A percentile compares a stretch with the other conserved stretches of the same genome.
Conservation (phyloP, 345 rosid species). For the Dimocarpus longan region DNA sequence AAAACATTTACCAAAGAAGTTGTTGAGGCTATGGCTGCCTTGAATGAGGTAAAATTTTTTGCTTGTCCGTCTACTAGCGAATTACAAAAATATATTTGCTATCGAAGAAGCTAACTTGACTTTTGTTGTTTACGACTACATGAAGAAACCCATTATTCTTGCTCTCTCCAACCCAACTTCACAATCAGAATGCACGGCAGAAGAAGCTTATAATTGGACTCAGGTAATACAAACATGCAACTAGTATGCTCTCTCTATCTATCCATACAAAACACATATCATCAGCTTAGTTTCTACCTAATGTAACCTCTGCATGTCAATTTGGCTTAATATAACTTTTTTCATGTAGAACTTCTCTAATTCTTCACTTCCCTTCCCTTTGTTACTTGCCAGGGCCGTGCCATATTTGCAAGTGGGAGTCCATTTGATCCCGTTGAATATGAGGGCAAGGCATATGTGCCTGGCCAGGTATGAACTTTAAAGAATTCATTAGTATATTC, state of each 20-base stretch:
- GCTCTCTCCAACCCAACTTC: constrained; percentile 97
- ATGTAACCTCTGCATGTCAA: neutral
- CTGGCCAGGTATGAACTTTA: constrained; percentile 71
- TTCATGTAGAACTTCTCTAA: neutral
- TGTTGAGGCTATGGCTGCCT: constrained; percentile 80
- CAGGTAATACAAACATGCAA: constrained; percentile 51
- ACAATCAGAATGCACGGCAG: constrained; percentile 97
- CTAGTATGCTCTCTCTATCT: neutral
- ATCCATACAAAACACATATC: neutral
- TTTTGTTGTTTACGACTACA: constrained; percentile 1
- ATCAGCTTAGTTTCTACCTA: neutral
- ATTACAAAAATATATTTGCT: neutral
- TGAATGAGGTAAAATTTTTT: constrained; percentile 61
- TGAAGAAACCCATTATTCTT: constrained; percentile 88
- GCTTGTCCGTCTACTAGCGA: constrained; percentile 1
- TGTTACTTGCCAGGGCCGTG: constrained; percentile 66
- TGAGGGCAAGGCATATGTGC: constrained; percentile 59
- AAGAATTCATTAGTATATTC: constrained; percentile 7
- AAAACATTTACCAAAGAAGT: constrained; percentile 86
- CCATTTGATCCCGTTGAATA: constrained; percentile 81
- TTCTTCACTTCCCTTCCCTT: neutral
- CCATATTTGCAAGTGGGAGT: constrained; percentile 94
- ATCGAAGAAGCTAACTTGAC: constrained; percentile 10
- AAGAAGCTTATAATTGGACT: constrained; percentile 90
- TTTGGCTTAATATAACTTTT: neutral